A percentile compares a stretch with the other conserved stretches of the same genome.
Evolutionary conservation across 495 filamentous ascomycete genomes (phyloP).

Genomic region (Penicillium maclennaniae): DNA sequence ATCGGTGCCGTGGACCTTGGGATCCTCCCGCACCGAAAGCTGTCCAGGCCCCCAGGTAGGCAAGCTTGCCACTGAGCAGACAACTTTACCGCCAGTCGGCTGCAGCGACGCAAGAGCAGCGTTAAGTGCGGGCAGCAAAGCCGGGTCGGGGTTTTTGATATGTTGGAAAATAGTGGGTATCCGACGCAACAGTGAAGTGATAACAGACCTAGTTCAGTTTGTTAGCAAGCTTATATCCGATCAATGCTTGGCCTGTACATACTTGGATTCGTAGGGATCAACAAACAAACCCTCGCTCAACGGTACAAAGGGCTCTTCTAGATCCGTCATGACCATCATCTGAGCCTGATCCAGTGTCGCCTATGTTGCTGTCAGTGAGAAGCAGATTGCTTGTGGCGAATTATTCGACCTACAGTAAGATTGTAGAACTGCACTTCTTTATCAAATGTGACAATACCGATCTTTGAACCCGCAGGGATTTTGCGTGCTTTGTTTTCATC

Average conservation of each 20-base stretch:
- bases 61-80: conserved; percentile 78
- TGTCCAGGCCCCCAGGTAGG: conserved; percentile 88
- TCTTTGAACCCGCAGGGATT: conserved; percentile 75
- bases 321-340: conserved; percentile 98
- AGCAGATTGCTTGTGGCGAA: not conserved
- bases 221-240: conserved; percentile 3
- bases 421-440: conserved; percentile 98
- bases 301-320: conserved; percentile 96
- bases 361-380: conserved; percentile 41
- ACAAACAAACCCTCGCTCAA: conserved; percentile 90
- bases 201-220: conserved; percentile 54
- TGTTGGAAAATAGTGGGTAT: conserved; percentile 81
- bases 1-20: conserved; percentile 80
- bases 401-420: conserved; percentile 59
- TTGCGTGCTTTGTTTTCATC: conserved; percentile 46
- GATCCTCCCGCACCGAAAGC: conserved; percentile 79
- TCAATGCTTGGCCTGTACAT: conserved; percentile 15
- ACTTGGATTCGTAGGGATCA: conserved; percentile 90
- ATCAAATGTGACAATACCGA: conserved; percentile 95
- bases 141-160: conserved; percentile 84
- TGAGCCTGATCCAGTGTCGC: conserved; percentile 80
- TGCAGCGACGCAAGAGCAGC: conserved; percentile 77
- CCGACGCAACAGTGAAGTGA: conserved; percentile 74
- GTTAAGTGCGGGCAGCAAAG: conserved; percentile 77
- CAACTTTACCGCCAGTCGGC: conserved; percentile 84